Conservation (phyloP, 164 flowering plant genomes). For the Vitis rotundifolia region DNA sequence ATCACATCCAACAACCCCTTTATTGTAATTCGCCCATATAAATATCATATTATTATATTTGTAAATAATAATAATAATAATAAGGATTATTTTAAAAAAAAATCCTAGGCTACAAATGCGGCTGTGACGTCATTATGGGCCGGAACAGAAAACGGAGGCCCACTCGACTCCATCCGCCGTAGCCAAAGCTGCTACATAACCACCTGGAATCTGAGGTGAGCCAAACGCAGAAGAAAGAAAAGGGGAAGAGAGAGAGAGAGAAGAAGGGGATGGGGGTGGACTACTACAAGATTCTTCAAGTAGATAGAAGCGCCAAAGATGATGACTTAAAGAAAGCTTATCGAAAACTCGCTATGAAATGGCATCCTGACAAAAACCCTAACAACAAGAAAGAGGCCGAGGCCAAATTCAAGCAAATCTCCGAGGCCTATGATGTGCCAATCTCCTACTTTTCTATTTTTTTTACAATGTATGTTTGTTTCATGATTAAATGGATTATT, state of each 20-base stretch:
- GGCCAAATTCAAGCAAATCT: slow-evolving; percentile 90
- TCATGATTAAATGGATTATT: not conserved
- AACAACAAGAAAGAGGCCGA: slow-evolving; percentile 86
- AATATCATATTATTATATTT: too few species aligned
- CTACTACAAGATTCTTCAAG: slow-evolving; percentile 81
- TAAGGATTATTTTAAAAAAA: too few species aligned
- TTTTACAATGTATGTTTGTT: not conserved
- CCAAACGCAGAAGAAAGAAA: not conserved
- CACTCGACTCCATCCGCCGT: too few species aligned
- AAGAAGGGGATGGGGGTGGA: slow-evolving; percentile 65
- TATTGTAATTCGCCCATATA: too few species aligned
- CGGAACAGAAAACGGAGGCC: too few species aligned
- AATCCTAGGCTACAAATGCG: too few species aligned
- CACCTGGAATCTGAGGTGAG: not conserved
- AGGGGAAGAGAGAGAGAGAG: slow-evolving; percentile 12
- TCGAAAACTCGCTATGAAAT: slow-evolving; percentile 91
- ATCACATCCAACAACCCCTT: too few species aligned
- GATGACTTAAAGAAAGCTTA: slow-evolving; percentile 94
- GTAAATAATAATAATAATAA: too few species aligned
- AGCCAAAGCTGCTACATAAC: too few species aligned
- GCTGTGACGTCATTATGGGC: too few species aligned
- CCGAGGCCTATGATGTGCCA: slow-evolving; percentile 90
- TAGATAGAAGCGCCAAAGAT: slow-evolving; percentile 69
- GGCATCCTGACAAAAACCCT: slow-evolving; percentile 97
- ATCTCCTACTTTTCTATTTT: slow-evolving; percentile 1